Evolutionary conservation across 371 early-diverging fungal species (phyloP), one percentile per base, ranked within the genome.

Genomic region (Mycotypha africana): DNA sequence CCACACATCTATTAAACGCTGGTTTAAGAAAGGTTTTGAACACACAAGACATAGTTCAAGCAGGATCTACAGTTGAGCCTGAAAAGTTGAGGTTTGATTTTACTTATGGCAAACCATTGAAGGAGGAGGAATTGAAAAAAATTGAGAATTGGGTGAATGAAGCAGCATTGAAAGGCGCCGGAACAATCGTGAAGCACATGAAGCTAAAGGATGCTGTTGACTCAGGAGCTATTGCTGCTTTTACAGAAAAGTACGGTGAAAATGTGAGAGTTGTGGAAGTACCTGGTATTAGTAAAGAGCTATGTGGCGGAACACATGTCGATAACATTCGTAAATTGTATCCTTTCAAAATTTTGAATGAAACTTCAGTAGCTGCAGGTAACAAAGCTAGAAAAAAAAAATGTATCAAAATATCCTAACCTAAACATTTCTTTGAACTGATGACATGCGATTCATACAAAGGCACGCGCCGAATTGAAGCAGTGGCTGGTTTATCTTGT

Each of bases 271-370:
- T 81, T 2, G 64, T 82, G 39, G 71, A 76, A 43, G 70, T 74
- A 56, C 74, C 81, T 4, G 72, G 71, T 11, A 56, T 82, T 8
- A 85, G 85, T 9, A 72, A 65, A 56, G 90, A 89, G 45, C 53
- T 86, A 14, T 89, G 90, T 52, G 81, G 84, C 47, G 90, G 90
- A 20, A 89, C 90, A 0, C 90, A 89, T 59, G 78, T 87, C 22
- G 66, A 68, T 15, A 57, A 79, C 33, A 63, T 86, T 0, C 58
- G 68, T 0, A 69, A 62, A 15, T 53, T 85, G 19, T 86, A 76
- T 50, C 90, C 90, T 9, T 86, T 89, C 67, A 79, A 81, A 42
- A 84, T 88, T 6, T 43, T 81, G 3, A 68, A 65, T 0, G 85
- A 85, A 51, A 73, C 82, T 10, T 84, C 86, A 2, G 80, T 86